Conservation (phyloP, 768 basidiomycete genomes). For the Russula sp. region DNA sequence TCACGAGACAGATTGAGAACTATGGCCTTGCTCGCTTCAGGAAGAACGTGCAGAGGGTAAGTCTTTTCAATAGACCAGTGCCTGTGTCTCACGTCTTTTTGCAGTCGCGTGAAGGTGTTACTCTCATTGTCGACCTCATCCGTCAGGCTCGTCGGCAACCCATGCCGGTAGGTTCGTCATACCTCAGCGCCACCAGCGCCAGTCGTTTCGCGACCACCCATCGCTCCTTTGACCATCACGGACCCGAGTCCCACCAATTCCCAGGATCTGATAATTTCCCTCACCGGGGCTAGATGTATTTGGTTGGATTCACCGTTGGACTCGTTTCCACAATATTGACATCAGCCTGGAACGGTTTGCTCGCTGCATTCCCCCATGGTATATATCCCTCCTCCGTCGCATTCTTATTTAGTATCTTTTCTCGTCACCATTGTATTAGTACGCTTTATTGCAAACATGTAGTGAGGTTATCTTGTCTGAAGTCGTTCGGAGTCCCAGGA, state of each 20-base stretch:
- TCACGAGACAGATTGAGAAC: slow-evolving; percentile 82
- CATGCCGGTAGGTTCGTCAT: slow-evolving; percentile 41
- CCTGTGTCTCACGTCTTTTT: slow-evolving; percentile 22
- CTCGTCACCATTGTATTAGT: slow-evolving; percentile 24
- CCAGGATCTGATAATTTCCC: slow-evolving; percentile 1
- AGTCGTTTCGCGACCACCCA: slow-evolving; percentile 11
- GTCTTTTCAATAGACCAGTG: slow-evolving; percentile 33
- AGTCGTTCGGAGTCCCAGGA: not conserved
- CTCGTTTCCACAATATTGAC: slow-evolving; percentile 11
- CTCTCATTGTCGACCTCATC: slow-evolving; percentile 72
- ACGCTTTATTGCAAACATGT: slow-evolving; percentile 14
- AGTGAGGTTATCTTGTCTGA: not conserved
- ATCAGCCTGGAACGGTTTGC: slow-evolving; percentile 1
- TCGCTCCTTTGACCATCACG: slow-evolving; percentile 10
- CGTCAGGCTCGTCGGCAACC: slow-evolving; percentile 71
- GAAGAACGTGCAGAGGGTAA: slow-evolving; percentile 77
- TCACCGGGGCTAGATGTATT: slow-evolving; percentile 5
- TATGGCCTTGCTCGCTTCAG: slow-evolving; percentile 85
- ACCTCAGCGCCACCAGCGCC: slow-evolving; percentile 25
- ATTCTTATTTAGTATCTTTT: slow-evolving; percentile 10
- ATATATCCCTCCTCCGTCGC: slow-evolving; percentile 18
- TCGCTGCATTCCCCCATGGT: slow-evolving; percentile 5
- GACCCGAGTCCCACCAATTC: slow-evolving; percentile 9
- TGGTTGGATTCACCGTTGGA: not conserved
- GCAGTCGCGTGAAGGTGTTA: slow-evolving; percentile 85